phyloP scores from a whole-genome alignment of 1,284 basidiomycete genomes.

The Rhodofomes roseus region DNA sequence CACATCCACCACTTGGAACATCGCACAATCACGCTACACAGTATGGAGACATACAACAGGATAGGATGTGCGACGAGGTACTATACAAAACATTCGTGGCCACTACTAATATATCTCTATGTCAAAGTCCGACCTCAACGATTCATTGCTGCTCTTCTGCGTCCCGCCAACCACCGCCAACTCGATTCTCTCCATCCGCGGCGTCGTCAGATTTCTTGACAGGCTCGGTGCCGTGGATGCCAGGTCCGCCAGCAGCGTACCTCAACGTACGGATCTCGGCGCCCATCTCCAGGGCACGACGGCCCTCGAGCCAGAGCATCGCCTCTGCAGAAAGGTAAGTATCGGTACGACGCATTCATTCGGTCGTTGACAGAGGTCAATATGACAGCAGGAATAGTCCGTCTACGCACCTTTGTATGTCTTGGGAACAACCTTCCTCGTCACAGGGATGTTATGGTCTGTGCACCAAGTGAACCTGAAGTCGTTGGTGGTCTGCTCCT shows the following conservation, averaged over 20 bases:
- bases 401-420: conserved; percentile 57
- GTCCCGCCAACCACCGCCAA: neutral
- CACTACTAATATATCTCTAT: neutral
- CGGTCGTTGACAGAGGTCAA: neutral
- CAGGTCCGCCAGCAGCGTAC: neutral
- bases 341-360: too few species aligned
- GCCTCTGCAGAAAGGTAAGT: conserved; percentile 45
- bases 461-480: conserved; percentile 63
- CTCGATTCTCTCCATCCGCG: neutral
- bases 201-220: neutral
- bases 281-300: conserved; percentile 61
- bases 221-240: neutral
- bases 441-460: conserved; percentile 37
- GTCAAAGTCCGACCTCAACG: neutral
- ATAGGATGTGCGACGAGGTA: neutral
- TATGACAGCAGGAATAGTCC: neutral
- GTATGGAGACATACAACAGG: neutral
- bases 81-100: neutral
- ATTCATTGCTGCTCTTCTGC: neutral
- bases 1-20: too few species aligned
- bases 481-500: conserved; percentile 64
- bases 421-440: conserved; percentile 62
- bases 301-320: conserved; percentile 81
- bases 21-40: neutral
- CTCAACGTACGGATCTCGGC: conserved; percentile 47